Conservation (phyloP, 2,329 filamentous ascomycete species). For the Hypoxylon sp. region DNA sequence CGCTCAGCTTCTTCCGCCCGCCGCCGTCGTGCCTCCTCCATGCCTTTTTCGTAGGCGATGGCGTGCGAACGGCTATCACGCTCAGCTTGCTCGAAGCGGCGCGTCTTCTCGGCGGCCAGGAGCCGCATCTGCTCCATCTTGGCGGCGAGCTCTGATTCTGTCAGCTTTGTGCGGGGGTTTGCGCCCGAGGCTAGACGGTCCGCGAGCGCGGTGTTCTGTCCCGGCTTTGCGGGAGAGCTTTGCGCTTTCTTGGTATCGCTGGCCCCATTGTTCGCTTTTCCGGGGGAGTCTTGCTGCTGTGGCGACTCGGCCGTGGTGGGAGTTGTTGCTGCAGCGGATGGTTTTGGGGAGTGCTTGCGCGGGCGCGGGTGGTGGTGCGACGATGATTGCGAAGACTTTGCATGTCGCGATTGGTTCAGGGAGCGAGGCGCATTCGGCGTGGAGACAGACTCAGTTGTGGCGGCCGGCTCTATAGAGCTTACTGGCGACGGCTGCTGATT, state of each 20-base stretch:
- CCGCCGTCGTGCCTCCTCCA: conserved; percentile 67
- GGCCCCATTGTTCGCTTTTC: conserved; percentile 16
- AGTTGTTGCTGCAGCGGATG: conserved; percentile 12
- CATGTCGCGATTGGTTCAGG: conserved; percentile 54
- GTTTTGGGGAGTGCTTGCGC: conserved; percentile 45
- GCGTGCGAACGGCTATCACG: conserved; percentile 69
- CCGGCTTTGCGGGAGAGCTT: conserved; percentile 42
- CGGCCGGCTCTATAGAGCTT: conserved; percentile 26
- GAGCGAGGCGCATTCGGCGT: conserved; percentile 42
- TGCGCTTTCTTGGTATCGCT: conserved; percentile 22
- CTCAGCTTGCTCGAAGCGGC: conserved; percentile 70
- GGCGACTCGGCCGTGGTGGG: conserved; percentile 17
- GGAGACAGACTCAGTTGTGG: conserved; percentile 25
- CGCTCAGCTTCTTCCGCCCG: conserved; percentile 66
- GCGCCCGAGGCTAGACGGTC: conserved; percentile 66
- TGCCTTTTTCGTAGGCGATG: conserved; percentile 65
- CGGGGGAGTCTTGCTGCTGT: conserved; percentile 16
- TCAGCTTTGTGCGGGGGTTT: conserved; percentile 71
- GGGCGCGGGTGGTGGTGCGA: conserved; percentile 40
- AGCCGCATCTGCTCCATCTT: conserved; percentile 74
- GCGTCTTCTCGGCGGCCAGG: conserved; percentile 67
- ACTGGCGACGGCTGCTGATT: conserved; percentile 29
- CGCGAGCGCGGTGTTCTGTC: conserved; percentile 53
- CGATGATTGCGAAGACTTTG: conserved; percentile 32
- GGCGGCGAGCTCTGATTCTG: conserved; percentile 67